These are phyloP conservation scores for Tylopilus sp. DNA, from an alignment of 768 basidiomycete species.

Conservation along the genomic window DNA sequence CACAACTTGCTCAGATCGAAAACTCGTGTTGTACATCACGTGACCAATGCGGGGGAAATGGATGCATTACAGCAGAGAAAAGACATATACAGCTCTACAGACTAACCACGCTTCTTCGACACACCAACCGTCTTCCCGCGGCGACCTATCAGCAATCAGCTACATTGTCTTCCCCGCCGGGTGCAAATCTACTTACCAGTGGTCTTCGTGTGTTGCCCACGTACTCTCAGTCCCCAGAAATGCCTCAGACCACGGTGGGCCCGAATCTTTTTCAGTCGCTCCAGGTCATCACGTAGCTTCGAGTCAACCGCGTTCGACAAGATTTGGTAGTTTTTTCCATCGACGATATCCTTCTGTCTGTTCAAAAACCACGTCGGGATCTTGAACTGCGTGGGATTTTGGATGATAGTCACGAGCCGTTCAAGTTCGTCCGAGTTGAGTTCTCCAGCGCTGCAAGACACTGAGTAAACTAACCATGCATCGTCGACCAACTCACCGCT, in stretches of 20 bases:
- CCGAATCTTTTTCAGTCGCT: slow-evolving; percentile 98
- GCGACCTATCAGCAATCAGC: slow-evolving; percentile 54
- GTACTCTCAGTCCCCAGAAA: slow-evolving; percentile 91
- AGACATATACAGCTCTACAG: background rate
- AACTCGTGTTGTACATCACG: slow-evolving; percentile 14
- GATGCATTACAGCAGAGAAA: slow-evolving; percentile 4
- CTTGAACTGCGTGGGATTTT: slow-evolving; percentile 99
- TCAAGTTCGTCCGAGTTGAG: slow-evolving; percentile 99
- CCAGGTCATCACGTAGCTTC: slow-evolving; percentile 96
- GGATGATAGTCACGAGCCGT: slow-evolving; percentile 98
- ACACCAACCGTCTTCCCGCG: slow-evolving; percentile 96
- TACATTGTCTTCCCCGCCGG: background rate
- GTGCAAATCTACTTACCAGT: slow-evolving; percentile 58
- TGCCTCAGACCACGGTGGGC: slow-evolving; percentile 93
- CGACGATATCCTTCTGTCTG: slow-evolving; percentile 96
- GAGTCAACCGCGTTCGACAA: slow-evolving; percentile 97
- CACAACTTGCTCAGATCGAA: background rate
- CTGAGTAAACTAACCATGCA: slow-evolving; percentile 2
- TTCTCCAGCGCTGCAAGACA: slow-evolving; percentile 79
- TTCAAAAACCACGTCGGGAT: slow-evolving; percentile 99
- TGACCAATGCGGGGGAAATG: slow-evolving; percentile 9
- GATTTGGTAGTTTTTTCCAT: slow-evolving; percentile 95
- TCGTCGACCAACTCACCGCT: slow-evolving; percentile 66
- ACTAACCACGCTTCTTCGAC: slow-evolving; percentile 79
- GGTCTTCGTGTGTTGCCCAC: slow-evolving; percentile 99